phyloP scores from a whole-genome alignment of 805 yeast species.

The Lachancea lanzarotensis region DNA sequence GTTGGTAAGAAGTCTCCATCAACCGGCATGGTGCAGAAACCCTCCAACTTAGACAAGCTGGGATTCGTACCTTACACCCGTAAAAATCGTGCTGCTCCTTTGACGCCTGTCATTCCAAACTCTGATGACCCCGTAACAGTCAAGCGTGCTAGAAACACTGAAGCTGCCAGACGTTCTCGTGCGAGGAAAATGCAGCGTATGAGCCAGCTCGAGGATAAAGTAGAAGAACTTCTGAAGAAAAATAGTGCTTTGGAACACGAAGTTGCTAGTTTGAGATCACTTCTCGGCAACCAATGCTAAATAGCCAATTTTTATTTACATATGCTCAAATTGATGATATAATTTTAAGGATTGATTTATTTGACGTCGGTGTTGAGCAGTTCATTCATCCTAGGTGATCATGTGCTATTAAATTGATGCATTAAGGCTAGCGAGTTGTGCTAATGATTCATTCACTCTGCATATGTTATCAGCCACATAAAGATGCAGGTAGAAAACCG shows the following conservation, averaged over 20 bases:
- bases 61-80: constrained; percentile 74
- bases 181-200: constrained; percentile 89
- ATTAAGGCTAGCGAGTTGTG: neutral
- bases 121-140: constrained; percentile 60
- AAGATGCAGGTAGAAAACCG: constrained; percentile 3
- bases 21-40: constrained; percentile 7
- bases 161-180: constrained; percentile 92
- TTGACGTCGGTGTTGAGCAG: no score
- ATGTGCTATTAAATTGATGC: no score
- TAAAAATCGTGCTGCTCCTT: constrained; percentile 66
- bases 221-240: constrained; percentile 53
- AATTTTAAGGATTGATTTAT: no score
- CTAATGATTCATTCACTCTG: neutral
- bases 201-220: constrained; percentile 72
- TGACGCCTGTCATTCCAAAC: constrained; percentile 60
- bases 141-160: constrained; percentile 92
- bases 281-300: constrained; percentile 6
- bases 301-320: neutral
- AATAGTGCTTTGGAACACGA: constrained; percentile 60
- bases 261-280: constrained; percentile 11
- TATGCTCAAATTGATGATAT: no score
- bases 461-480: neutral
- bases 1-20: constrained; percentile 6
- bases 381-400: no score
- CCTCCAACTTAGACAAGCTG: constrained; percentile 51